phyloP scores from a whole-genome alignment of 1,284 basidiomycete genomes.

The Pseudozyma hubeiensis region DNA sequence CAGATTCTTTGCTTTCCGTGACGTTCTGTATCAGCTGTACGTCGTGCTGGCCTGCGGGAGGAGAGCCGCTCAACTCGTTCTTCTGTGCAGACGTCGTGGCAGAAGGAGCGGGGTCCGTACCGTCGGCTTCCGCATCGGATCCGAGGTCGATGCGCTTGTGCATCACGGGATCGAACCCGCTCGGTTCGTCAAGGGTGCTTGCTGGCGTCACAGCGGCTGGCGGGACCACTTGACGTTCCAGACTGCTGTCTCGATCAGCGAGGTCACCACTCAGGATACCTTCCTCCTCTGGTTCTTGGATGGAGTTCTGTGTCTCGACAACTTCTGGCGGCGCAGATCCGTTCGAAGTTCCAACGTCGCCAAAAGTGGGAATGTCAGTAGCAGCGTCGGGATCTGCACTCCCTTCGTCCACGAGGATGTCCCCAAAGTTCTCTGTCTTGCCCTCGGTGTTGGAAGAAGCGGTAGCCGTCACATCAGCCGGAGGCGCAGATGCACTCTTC shows the following conservation, averaged over 20 bases:
- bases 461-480: background rate
- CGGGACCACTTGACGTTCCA: constrained; percentile 24
- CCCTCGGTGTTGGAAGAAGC: background rate
- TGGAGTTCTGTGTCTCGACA: background rate
- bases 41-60: too few relatives aligned
- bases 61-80: too few relatives aligned
- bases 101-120: too few relatives aligned
- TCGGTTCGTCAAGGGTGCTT: too few relatives aligned
- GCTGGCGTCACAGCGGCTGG: background rate
- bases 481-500: background rate
- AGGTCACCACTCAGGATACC: constrained; percentile 43
- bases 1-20: too few relatives aligned
- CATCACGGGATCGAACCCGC: too few relatives aligned
- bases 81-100: too few relatives aligned
- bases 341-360: background rate
- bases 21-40: too few relatives aligned
- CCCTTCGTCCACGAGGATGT: background rate
- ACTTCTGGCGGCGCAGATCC: background rate
- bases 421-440: background rate
- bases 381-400: background rate
- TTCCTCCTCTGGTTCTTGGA: constrained; percentile 18
- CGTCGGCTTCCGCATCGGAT: background rate
- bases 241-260: constrained; percentile 33
- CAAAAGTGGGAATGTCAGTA: background rate
- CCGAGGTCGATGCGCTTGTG: too few relatives aligned